Percentiles rank a stretch among this genome's conserved stretches.
These are phyloP conservation scores for Macaranga tanarius DNA, from an alignment of 441 rosid species.

Conservation along the genomic window DNA sequence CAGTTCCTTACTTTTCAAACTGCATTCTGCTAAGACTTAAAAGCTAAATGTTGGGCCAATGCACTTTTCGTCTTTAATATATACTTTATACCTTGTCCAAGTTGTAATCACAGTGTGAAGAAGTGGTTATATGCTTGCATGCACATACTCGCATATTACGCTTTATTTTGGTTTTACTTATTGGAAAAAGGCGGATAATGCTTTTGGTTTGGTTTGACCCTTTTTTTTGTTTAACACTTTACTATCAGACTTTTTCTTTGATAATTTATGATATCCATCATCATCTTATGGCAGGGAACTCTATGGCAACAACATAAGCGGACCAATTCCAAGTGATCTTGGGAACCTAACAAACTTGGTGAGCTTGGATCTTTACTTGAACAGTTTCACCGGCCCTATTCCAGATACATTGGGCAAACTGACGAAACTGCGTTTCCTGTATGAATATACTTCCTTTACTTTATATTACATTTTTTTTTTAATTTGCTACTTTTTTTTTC, in stretches of 20 bases:
- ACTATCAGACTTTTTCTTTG: neutral
- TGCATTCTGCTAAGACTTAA: neutral
- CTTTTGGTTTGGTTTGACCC: neutral
- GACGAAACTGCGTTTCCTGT: constrained; percentile 92
- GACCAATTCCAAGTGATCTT: constrained; percentile 87
- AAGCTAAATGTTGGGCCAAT: neutral
- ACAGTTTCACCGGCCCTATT: constrained; percentile 82
- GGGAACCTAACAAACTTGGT: constrained; percentile 90
- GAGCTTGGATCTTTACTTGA: constrained; percentile 99
- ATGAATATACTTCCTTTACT: constrained; percentile 34
- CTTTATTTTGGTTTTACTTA: neutral
- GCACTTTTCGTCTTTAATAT: neutral
- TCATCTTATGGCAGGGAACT: constrained; percentile 59
- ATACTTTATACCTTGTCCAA: neutral
- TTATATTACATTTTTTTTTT: neutral
- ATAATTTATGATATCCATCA: neutral
- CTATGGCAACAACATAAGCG: constrained; percentile 89
- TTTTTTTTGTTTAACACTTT: neutral
- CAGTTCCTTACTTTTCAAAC: neutral
- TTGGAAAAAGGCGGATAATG: neutral
- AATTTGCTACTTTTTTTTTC: neutral
- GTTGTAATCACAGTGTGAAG: neutral
- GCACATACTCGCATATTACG: neutral
- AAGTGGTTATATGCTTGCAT: neutral
- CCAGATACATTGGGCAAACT: constrained; percentile 83